A percentile compares a stretch with the other conserved stretches of the same genome.
These are phyloP conservation scores for Polyrhizophydium stewartii DNA, from an alignment of 371 early-diverging fungal genomes.

Conservation along the genomic window DNA sequence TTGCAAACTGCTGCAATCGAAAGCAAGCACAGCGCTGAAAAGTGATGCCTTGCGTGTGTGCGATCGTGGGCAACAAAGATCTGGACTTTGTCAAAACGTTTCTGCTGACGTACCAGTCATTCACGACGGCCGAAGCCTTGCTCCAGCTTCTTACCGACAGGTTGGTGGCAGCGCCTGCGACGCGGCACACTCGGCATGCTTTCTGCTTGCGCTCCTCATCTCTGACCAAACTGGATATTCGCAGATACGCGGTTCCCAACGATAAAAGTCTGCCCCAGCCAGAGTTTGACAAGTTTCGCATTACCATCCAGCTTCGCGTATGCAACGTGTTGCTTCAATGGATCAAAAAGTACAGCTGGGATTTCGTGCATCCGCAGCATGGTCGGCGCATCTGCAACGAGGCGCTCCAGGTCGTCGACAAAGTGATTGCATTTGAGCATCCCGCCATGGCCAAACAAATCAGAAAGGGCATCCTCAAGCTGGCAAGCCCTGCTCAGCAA, in stretches of 20 bases:
- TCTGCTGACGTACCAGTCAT: conserved; percentile 32
- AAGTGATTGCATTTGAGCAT: conserved; percentile 26
- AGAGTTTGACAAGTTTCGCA: conserved; percentile 25
- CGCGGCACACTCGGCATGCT: too few species aligned
- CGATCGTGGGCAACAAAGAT: too few species aligned
- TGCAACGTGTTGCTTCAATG: conserved; percentile 36
- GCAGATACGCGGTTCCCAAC: conserved; percentile 7
- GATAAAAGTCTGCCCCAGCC: conserved; percentile 5
- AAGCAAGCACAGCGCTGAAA: too few species aligned
- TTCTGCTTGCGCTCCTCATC: too few species aligned
- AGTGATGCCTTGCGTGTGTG: too few species aligned
- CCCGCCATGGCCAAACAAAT: conserved; percentile 23
- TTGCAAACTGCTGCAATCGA: too few species aligned
- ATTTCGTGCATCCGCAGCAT: conserved; percentile 16
- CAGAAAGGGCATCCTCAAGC: conserved; percentile 19
- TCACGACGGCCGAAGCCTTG: conserved; percentile 18
- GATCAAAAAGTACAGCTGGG: conserved; percentile 27
- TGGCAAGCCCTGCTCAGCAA: conserved; percentile 8
- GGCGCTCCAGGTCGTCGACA: conserved; percentile 20
- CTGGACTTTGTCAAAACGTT: conserved; percentile 31
- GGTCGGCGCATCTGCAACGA: conserved; percentile 9
- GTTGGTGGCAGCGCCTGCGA: conserved; percentile 3
- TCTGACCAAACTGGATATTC: too few species aligned
- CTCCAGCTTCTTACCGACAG: conserved; percentile 25
- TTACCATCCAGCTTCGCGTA: conserved; percentile 28